These are phyloP conservation scores for Phytomonas francai DNA, from an alignment of 208 protist species.

Conservation along the genomic window DNA sequence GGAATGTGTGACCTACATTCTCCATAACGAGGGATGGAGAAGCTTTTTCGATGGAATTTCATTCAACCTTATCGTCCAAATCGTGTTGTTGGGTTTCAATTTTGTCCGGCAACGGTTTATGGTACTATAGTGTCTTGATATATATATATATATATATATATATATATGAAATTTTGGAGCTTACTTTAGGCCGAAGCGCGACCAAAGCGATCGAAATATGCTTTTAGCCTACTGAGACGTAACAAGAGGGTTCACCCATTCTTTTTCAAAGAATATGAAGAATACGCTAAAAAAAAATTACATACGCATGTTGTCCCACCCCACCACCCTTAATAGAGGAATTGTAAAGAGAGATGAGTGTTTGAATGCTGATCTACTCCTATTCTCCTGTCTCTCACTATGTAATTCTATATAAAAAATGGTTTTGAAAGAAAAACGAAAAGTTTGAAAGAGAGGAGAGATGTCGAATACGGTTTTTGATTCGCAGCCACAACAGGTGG, in stretches of 20 bases:
- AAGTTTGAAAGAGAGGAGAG: background rate
- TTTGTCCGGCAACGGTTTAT: background rate
- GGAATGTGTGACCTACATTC: background rate
- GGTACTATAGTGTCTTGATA: background rate
- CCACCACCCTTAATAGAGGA: background rate
- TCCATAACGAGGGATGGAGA: background rate
- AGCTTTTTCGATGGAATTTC: background rate
- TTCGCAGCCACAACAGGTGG: background rate
- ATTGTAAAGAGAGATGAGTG: background rate
- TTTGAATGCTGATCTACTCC: background rate
- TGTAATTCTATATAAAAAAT: background rate
- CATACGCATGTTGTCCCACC: background rate
- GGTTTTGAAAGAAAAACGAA: background rate
- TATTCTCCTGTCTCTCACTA: background rate
- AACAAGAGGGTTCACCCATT: background rate
- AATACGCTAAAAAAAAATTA: background rate
- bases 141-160: background rate
- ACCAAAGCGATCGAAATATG: background rate
- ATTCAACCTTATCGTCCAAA: background rate
- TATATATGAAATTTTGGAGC: background rate
- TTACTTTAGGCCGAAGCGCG: background rate
- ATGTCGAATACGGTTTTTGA: background rate
- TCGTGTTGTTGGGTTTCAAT: background rate
- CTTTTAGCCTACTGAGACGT: background rate
- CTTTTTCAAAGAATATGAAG: background rate